Base-by-base conservation (phyloP, 768 basidiomycete species). In the Boletus vinaceobasis region DNA sequence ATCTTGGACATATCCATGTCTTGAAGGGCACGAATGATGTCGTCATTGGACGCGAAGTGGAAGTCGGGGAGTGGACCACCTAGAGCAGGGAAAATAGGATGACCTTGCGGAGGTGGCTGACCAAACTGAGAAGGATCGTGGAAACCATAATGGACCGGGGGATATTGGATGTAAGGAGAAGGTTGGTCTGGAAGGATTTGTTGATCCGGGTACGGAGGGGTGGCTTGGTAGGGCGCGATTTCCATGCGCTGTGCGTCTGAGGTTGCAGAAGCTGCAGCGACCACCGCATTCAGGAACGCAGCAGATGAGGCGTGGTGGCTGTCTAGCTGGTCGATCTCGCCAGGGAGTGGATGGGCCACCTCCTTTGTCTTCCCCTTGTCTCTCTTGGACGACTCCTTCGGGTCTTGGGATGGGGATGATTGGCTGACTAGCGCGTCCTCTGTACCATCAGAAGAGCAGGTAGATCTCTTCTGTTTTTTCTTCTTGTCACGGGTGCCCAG, bases 11-110 rank as follows among this genome's bases (percentile, higher is more conserved):
- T 60, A 60, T 91, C 89, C 56, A 90, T 73, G 45, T 85, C 82
- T 65, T 90, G 88, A 46, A 91, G 70, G 11, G 82, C 83, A 33
- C 84, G 87, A 42, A 90, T 71, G 43, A 91, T 80, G 56, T 89
- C 86, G 45, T 91, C 89, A 61, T 82, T 87, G 26, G 86, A 86
- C 13, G 77, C 76, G 52, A 73, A 73, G 27, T 66, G 69, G n/a
- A 78, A 64, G 26, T 74, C 75, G 15, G 74, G 71, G 38, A 73
- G 56, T 4, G 63, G 60, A 2, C 53, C 59, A 14, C 49, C 59
- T 6, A 67, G 29, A 29, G 53, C 50, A 13, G 66, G 60, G 46
- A 61, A 70, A 48, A 49, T 55, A 69, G 60, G 63, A 57, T 59
- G 73, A 50, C 55, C 69, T n/a, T 63, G 65, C 15, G 66, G 62